Evolutionary conservation across 73 alveolate species (phyloP), one percentile per base, ranked within the genome.

Genomic region (Stentor roeselii): DNA sequence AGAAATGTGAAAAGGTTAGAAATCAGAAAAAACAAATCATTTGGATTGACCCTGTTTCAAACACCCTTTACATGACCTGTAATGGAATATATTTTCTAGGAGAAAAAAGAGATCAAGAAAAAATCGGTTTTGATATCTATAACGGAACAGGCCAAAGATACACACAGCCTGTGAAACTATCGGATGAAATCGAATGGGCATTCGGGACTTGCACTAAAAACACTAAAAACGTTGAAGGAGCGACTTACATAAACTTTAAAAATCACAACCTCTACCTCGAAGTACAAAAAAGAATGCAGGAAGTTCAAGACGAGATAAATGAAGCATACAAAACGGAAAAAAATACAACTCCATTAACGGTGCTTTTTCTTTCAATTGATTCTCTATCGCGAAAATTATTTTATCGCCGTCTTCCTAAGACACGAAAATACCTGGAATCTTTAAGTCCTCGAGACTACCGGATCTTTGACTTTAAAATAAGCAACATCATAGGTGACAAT

Each of bases 321-420:
- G 27, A 32, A n/a, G 37, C 11, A 15, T 67, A 21, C 34, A 67
- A 34, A 67, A 21, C n/a, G 14, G 14, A n/a, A 21, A n/a, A 67
- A 67, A n/a, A n/a, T n/a, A 67, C 80, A 15, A 21, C 41, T 2
- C 80, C 80, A 21, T 67, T 67, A 67, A 76, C 84, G 32, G 84
- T 76, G 21, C 2, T 76, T 1, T 31, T 76, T 27, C 30, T 76
- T 1, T 27, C 75, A 14, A 14, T 76, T n/a, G 84, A 76, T 34
- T 76, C 84, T 0, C 21, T 76, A 39, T 76, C 84, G n/a, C 60
- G 84, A 21, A 76, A 35, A 67, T 67, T 36, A 36, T 76, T 76
- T 39, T 76, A 76, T 76, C 32, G 84, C 32, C 32, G 39, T n/a
- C 60, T 76, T 14, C 84, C 84, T 1, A n/a, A n/a, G 67, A 76